Base-by-base conservation (phyloP, 345 rosid genomes). In the Psidium friedrichsthalianum region DNA sequence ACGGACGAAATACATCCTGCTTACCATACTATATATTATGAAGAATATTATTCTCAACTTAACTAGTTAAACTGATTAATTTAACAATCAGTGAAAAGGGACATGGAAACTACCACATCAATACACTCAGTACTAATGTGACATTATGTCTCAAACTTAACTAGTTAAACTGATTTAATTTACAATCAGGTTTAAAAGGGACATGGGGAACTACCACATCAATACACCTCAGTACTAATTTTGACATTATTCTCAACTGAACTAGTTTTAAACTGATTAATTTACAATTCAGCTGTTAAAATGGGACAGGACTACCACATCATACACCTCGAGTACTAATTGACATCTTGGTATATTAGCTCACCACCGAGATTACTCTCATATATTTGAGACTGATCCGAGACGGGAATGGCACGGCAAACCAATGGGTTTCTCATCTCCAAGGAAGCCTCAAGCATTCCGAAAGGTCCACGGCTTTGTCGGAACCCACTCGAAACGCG, bases 361-460 rank as follows among this genome's bases (percentile, higher is more conserved):
- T 69, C 80, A 36, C 80, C 1, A 69, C 42, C 11, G 3, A 69
- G 25, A 69, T 69, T 36, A 9, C 80, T 18, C 80, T 69, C 47
- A 32, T 18, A 36, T 36, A 69, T 18, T 69, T 21, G 40, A 5
- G 47, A 36, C 7, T 1, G 47, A 69, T 69, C 25, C 47, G 8
- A 47, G 14, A 29, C 93, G 92, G 83, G 86, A 27, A 86, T 56
- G 40, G 86, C 94, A 8, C 24, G 81, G 52, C 95, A 92, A 22
- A 86, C 86, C 29, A 94, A 32, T 6, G 95, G 93, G 13, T 85
- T 90, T 83, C 89, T 90, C 94, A 93, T 93, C 58, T 94, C 98
- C 11, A 92, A 87, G n/a, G 96, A 92, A 94, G 92, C 88, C 83
- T 90, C 74, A 94, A 42, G 42, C 89, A 89, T 84, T 94, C 98